Conservation (phyloP, 2,329 filamentous ascomycete genomes). For the Graphiopsis chlorocephala region DNA sequence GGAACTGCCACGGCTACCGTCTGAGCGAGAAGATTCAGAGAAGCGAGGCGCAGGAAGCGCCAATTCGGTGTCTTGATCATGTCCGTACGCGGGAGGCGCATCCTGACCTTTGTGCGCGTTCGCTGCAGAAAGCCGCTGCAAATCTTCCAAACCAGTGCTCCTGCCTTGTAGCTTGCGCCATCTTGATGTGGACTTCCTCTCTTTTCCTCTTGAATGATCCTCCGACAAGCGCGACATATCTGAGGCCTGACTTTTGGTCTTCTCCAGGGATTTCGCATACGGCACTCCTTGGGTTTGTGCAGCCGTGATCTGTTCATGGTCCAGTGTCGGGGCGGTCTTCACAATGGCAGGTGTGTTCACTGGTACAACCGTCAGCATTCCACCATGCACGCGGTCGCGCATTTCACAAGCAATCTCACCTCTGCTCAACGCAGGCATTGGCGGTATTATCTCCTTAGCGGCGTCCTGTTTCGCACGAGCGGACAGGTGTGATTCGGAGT, state of each 20-base stretch:
- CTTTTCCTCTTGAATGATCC: conserved; percentile 13
- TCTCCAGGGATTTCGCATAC: conserved; percentile 28
- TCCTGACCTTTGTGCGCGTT: conserved; percentile 29
- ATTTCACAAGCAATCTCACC: conserved; percentile 2
- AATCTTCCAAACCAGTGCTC: conserved; percentile 38
- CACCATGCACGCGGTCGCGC: neutral
- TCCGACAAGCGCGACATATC: conserved; percentile 16
- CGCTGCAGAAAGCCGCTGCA: conserved; percentile 61
- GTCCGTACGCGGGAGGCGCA: conserved; percentile 58
- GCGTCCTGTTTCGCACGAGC: conserved; percentile 68
- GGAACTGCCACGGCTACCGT: conserved; percentile 59
- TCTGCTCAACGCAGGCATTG: conserved; percentile 42
- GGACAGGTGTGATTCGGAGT: conserved; percentile 86
- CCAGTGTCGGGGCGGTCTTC: conserved; percentile 80
- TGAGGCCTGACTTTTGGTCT: conserved; percentile 15
- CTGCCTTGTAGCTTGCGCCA: conserved; percentile 32
- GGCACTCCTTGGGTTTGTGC: conserved; percentile 23
- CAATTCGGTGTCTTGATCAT: conserved; percentile 60
- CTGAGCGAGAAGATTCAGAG: conserved; percentile 87
- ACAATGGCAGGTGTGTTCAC: conserved; percentile 65
- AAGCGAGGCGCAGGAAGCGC: conserved; percentile 63
- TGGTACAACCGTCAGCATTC: neutral
- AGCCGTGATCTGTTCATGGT: conserved; percentile 15
- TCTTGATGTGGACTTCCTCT: conserved; percentile 25
- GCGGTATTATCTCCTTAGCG: conserved; percentile 48